Evolutionary conservation across 371 early-diverging fungal genomes (phyloP), one percentile per base, ranked within the genome.

Genomic region (Chytridiales sp.): DNA sequence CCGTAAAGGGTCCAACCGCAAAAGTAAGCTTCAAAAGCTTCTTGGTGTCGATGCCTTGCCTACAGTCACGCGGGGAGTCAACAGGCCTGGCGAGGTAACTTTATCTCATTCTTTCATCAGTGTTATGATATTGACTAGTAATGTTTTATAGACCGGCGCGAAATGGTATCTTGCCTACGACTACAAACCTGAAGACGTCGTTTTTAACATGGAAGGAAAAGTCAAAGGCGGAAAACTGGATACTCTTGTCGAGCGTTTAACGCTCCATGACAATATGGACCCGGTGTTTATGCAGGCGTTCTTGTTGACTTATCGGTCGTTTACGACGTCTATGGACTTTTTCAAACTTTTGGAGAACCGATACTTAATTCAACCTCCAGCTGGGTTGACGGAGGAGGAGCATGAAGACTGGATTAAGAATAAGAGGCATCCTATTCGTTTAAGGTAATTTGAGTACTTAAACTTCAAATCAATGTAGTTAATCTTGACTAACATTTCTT

Each of bases 171-270:
- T 94, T 27, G 66, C 68, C 9, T 82, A 88, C 60, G 92, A 93
- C 70, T 86, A 89, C 56, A 65, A 72, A 8, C 73, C 81, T 1
- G 72, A 79, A 8, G 94, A 93, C 35, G 78, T 97, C 46, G 64
- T 90, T 1, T 85, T 94, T 66, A 89, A 81, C 71, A 74, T 83
- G 74, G 94, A 95, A 47, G 69, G 72, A 29, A 82, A 88, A 61
- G 91, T 97, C 54, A 87, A 88, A 65, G 94, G 95, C 49, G 95
- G 92, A 22, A 90, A 92, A 3, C 67, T 97, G n/a, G 67, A 73
- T 2, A 89, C 91, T 0, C 79, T 97, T 1, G 81, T 94, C 3
- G 95, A 93, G 74, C 80, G 90, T n/a, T 76, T 95, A 57, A 95
- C 95, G 0, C 81, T 87, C 21, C 95, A 95, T 65, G 92, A 93